Percentiles rank a stretch among this genome's conserved stretches.
These are phyloP conservation scores for Cytospora paraplurivora DNA, from an alignment of 2,329 filamentous ascomycete species.

Conservation along the genomic window DNA sequence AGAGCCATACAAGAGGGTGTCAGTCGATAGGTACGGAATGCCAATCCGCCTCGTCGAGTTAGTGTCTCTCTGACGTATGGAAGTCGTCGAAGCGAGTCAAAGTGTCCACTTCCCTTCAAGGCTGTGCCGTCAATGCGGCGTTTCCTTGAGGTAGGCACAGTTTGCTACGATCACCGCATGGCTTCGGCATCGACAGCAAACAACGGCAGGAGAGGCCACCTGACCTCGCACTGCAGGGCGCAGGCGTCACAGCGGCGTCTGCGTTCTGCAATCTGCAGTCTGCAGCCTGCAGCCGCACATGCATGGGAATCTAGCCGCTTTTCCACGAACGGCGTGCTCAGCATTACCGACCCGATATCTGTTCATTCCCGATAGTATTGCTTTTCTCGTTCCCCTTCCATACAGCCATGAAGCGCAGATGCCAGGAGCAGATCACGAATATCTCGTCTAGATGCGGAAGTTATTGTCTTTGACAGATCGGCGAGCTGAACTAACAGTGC, in stretches of 20 bases:
- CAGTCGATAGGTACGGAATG: background rate
- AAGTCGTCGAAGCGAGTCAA: constrained; percentile 9
- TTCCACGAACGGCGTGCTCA: constrained; percentile 19
- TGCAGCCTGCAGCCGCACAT: constrained; percentile 21
- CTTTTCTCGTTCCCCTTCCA: background rate
- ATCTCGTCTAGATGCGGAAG: background rate
- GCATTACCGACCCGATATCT: background rate
- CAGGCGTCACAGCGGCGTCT: constrained; percentile 11
- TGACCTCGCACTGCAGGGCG: constrained; percentile 25
- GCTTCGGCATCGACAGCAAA: constrained; percentile 16
- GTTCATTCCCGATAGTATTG: background rate
- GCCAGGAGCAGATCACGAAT: constrained; percentile 2
- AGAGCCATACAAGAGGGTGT: background rate
- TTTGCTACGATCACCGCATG: constrained; percentile 11
- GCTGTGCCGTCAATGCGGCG: constrained; percentile 13
- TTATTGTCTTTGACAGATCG: background rate
- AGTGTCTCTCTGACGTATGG: constrained; percentile 25
- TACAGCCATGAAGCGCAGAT: background rate
- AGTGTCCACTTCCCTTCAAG: constrained; percentile 2
- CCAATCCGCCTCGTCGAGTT: background rate
- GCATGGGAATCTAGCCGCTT: constrained; percentile 18
- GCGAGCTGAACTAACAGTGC: background rate
- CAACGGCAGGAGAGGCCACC: constrained; percentile 14
- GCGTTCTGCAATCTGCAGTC: constrained; percentile 9
- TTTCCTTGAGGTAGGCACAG: constrained; percentile 2